A percentile compares a stretch with the other conserved stretches of the same genome.
phyloP scores from a whole-genome alignment of 75 land plant genomes.

The Cupressus sempervirens region DNA sequence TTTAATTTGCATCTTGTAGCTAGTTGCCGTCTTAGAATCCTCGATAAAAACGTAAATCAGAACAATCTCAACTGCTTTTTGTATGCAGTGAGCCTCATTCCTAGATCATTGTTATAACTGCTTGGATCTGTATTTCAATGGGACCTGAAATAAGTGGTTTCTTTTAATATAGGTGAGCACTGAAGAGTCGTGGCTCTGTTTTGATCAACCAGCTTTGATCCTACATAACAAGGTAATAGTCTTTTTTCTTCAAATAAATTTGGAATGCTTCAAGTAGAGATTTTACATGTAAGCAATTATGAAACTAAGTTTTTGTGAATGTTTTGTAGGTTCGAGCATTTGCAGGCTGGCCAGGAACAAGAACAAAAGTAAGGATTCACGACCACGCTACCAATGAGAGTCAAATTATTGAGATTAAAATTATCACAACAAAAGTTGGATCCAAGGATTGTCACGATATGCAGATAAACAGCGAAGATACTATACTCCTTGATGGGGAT shows the following conservation, averaged over 20 bases:
- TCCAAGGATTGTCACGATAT: not conserved
- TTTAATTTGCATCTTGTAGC: not conserved
- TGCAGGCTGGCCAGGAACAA: constrained; percentile 99
- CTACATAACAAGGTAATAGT: constrained; percentile 87
- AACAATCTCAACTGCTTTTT: not conserved
- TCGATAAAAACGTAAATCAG: not conserved
- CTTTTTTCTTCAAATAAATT: not conserved
- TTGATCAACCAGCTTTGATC: constrained; percentile 67
- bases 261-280: not conserved
- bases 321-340: constrained; percentile 91
- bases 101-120: not conserved
- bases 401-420: constrained; percentile 62
- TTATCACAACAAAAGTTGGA: constrained; percentile 69
- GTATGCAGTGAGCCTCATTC: not conserved
- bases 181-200: constrained; percentile 90
- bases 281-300: not conserved
- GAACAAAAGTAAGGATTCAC: constrained; percentile 47
- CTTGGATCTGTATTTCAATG: constrained; percentile 2
- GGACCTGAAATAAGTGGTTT: not conserved
- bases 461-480: constrained; percentile 18
- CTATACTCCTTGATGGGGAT: constrained; percentile 33
- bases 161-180: constrained; percentile 45
- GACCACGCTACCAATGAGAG: constrained; percentile 17
- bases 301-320: constrained; percentile 4
- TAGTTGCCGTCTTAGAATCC: not conserved